phyloP scores from a whole-genome alignment of 1,284 basidiomycete genomes.

The Sphaerobolus stellatus region DNA sequence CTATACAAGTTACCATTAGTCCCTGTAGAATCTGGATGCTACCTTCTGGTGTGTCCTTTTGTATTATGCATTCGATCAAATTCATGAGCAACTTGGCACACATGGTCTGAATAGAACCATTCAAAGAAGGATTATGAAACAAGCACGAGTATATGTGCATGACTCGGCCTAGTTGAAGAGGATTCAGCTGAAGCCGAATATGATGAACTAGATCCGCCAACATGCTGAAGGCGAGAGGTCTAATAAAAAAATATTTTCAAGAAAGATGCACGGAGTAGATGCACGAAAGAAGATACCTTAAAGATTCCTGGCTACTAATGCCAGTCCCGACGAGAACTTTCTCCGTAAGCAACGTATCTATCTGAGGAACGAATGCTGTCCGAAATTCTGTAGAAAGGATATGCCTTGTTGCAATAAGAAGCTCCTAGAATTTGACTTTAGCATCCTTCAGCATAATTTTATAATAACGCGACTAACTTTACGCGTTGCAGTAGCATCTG shows the following conservation, averaged over 20 bases:
- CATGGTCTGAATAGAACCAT: constrained; percentile 84
- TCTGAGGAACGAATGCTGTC: constrained; percentile 77
- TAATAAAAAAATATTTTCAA: constrained; percentile 26
- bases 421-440: constrained; percentile 61
- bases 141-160: constrained; percentile 86
- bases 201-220: constrained; percentile 95
- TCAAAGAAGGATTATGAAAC: constrained; percentile 86
- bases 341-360: constrained; percentile 92
- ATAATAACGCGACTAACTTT: constrained; percentile 48
- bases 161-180: constrained; percentile 77
- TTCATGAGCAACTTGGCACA: constrained; percentile 94
- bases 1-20: constrained; percentile 84
- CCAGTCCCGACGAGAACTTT: constrained; percentile 88
- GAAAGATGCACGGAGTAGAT: not conserved
- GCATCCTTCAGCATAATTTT: not conserved
- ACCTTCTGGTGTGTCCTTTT: constrained; percentile 69
- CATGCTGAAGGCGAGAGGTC: constrained; percentile 83
- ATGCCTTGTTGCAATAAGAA: constrained; percentile 92
- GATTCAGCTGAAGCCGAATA: constrained; percentile 79
- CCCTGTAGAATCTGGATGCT: constrained; percentile 68
- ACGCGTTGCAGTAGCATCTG: constrained; percentile 79
- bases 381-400: constrained; percentile 83
- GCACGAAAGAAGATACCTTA: constrained; percentile 55
- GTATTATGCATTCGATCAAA: constrained; percentile 80
- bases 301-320: constrained; percentile 77